A percentile compares a stretch with the other conserved stretches of the same genome.
phyloP scores from a whole-genome alignment of 1,139 yeast species.

The Geotrichum phurueaensis region DNA sequence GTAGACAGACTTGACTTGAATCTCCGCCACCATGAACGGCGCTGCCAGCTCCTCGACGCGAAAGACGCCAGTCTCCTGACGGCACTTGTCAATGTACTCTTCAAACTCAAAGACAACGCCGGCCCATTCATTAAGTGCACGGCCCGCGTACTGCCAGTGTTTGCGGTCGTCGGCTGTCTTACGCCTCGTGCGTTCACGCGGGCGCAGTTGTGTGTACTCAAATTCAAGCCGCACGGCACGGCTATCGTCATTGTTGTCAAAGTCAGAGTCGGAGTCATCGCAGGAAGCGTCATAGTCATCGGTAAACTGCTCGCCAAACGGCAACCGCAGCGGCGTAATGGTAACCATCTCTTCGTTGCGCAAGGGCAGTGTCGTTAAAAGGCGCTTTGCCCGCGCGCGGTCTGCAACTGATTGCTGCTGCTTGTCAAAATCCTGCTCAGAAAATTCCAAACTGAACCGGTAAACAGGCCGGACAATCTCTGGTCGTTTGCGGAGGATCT shows the following conservation, averaged over 20 bases:
- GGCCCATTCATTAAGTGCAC: conserved; percentile 63
- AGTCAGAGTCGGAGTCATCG: background rate
- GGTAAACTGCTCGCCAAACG: conserved; percentile 21
- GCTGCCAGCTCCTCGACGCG: conserved; percentile 34
- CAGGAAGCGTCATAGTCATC: background rate
- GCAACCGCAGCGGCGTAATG: conserved; percentile 23
- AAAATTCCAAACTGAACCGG: conserved; percentile 28
- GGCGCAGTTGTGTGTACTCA: conserved; percentile 6
- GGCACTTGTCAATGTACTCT: conserved; percentile 41
- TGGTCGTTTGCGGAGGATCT: conserved; percentile 28
- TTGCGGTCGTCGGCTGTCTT: conserved; percentile 25
- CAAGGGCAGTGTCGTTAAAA: background rate
- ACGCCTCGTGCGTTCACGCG: background rate
- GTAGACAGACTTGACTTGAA: conserved; percentile 20
- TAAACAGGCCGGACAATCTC: conserved; percentile 27
- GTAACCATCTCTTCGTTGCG: conserved; percentile 1
- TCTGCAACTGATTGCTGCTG: conserved; percentile 19
- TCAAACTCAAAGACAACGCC: conserved; percentile 53
- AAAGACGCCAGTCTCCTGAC: conserved; percentile 26
- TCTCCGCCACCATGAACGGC: conserved; percentile 44
- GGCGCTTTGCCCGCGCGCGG: background rate
- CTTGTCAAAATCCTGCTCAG: conserved; percentile 23
- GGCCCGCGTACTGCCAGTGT: conserved; percentile 47
- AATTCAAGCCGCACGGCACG: conserved; percentile 12
- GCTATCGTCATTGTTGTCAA: conserved; percentile 15